Evolutionary conservation across 2,329 filamentous ascomycete species (phyloP), one percentile per base, ranked within the genome.

Genomic region (Pseudogymnoascus sp.): DNA sequence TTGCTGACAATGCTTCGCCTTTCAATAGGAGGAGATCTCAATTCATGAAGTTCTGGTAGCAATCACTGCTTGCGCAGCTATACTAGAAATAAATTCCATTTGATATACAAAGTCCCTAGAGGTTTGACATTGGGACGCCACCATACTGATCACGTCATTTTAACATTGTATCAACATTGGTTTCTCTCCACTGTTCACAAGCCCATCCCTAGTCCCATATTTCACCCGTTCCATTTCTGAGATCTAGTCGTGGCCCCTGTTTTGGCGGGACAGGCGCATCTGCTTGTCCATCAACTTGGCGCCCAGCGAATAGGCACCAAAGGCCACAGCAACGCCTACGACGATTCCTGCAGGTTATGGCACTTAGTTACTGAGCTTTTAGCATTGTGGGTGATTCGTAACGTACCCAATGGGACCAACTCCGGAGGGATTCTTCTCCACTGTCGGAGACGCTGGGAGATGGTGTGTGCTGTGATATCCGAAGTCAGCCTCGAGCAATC

Each of bases 281-380:
- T 89, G 96, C 85, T 93, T 93, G 83, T 99, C 95, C 67, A 85
- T 76, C 75, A 99, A 85, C 82, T 97, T 97, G 76, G 88, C 87
- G 75, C 78, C 75, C 79, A 89, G 81, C 65, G 93, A 95, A 84
- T 96, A 97, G 76, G 81, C 77, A 72, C 90, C 95, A 71, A 91
- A 91, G 74, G 82, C 78, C 69, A 97, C 76, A 74, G 93, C 91
- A 76, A 93, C 93, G 80, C 82, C 85, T 74, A 97, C 87, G 78
- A 97, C 95, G 71, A 95, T 80, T 77, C 89, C 92, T 75, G 50
- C 10, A 42, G 28, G 31, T 36, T 33, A 28, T 95, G 69, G 67
- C 66, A 50, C 63, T 57, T 63, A 65, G 69, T 77, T 71, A 72
- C 67, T 66, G 63, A 21, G 10, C n/a, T 26, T 35, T 5, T 8